These are phyloP conservation scores for Pelargonium fulgidum DNA, from an alignment of 441 rosid species.

Conservation along the genomic window DNA sequence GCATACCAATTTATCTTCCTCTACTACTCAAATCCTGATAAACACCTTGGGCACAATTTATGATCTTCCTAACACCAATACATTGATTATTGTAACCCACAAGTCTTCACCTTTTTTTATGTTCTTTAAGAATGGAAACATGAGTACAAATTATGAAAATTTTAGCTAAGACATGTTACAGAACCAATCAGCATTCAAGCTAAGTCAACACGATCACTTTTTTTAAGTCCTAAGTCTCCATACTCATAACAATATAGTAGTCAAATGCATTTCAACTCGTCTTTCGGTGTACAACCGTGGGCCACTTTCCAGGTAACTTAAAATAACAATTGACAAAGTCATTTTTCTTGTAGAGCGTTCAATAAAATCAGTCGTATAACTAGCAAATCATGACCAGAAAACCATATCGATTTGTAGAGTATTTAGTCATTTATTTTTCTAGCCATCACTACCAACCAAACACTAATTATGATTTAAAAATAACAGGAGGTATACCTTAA, in stretches of 20 bases:
- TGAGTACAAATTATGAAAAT: background rate
- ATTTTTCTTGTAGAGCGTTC: background rate
- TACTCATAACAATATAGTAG: background rate
- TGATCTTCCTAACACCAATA: background rate
- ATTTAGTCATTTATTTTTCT: background rate
- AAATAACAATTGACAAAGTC: background rate
- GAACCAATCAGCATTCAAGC: background rate
- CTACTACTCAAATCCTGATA: too few species aligned
- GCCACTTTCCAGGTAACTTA: background rate
- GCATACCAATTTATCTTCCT: too few species aligned
- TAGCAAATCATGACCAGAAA: background rate
- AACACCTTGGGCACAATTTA: too few species aligned
- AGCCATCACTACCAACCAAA: background rate
- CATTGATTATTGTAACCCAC: background rate
- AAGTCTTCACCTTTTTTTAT: too few species aligned
- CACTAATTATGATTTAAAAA: conserved; percentile 7
- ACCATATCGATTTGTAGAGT: background rate
- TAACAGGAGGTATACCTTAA: conserved; percentile 43
- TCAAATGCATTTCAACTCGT: background rate
- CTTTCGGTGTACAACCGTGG: background rate
- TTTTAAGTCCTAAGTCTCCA: background rate
- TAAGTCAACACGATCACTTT: background rate
- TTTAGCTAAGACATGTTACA: background rate
- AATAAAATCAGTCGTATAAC: background rate
- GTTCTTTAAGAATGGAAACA: background rate